Percentiles rank a stretch among this genome's conserved stretches.
These are phyloP conservation scores for Cerrena zonata DNA, from an alignment of 1,284 basidiomycete genomes.

Conservation along the genomic window DNA sequence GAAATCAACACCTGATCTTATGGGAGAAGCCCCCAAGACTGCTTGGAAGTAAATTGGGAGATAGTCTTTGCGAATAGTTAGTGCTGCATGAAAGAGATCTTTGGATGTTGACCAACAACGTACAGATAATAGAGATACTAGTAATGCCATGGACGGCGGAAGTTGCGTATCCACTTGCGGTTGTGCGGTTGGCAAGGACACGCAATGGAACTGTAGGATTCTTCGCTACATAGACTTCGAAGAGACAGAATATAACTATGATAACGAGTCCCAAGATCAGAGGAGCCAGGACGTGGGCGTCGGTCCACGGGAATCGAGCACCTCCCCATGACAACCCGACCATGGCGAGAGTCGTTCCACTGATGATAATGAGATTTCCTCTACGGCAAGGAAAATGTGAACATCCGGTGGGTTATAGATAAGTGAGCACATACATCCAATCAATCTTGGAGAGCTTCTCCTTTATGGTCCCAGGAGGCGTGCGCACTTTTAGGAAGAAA, in stretches of 20 bases:
- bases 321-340: constrained; percentile 15
- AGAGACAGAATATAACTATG: constrained; percentile 12
- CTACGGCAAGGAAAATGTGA: constrained; percentile 3
- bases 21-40: constrained; percentile 23
- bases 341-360: constrained; percentile 13
- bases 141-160: constrained; percentile 14
- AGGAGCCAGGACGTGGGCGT: constrained; percentile 15
- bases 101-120: background rate
- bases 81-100: background rate
- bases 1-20: constrained; percentile 22
- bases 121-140: constrained; percentile 15
- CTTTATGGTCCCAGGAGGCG: constrained; percentile 9
- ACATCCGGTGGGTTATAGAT: background rate
- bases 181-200: constrained; percentile 13
- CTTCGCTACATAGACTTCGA: constrained; percentile 12
- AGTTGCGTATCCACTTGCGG: constrained; percentile 9
- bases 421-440: constrained; percentile 10
- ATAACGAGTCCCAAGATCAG: constrained; percentile 14
- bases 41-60: constrained; percentile 38
- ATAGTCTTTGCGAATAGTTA: constrained; percentile 22
- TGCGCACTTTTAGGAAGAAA: constrained; percentile 8
- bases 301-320: constrained; percentile 15
- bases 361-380: constrained; percentile 14
- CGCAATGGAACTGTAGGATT: constrained; percentile 17
- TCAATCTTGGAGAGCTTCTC: constrained; percentile 13